phyloP scores from a whole-genome alignment of 2,329 filamentous ascomycete species.

The Fusarium nanum region DNA sequence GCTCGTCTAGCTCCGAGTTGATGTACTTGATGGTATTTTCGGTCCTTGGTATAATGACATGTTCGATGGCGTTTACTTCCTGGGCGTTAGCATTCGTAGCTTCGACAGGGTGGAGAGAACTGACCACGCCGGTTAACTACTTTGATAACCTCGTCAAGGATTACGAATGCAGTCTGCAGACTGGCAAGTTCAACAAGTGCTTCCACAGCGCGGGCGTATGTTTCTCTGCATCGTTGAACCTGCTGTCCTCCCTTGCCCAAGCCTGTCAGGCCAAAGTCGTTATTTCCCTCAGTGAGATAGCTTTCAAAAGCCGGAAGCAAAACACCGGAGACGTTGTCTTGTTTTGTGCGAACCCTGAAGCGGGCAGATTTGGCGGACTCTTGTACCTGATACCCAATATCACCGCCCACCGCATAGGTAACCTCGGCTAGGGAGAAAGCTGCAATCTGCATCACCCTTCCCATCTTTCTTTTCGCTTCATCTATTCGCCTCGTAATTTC shows the following conservation, averaged over 20 bases:
- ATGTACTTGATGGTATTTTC: slow-evolving; percentile 99
- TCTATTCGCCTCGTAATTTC: slow-evolving; percentile 98
- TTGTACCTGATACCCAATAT: slow-evolving; percentile 97
- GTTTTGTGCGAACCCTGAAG: slow-evolving; percentile 92
- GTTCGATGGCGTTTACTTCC: slow-evolving; percentile 91
- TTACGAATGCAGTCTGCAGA: slow-evolving; percentile 96
- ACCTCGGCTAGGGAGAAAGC: slow-evolving; percentile 98
- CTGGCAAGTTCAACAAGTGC: slow-evolving; percentile 94
- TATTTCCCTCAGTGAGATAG: slow-evolving; percentile 87
- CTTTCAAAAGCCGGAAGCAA: slow-evolving; percentile 94
- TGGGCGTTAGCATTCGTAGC: slow-evolving; percentile 10
- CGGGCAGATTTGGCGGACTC: slow-evolving; percentile 93
- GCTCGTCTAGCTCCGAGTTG: slow-evolving; percentile 96
- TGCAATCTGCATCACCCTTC: slow-evolving; percentile 98
- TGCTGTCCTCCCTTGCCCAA: slow-evolving; percentile 97
- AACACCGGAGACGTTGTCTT: slow-evolving; percentile 98
- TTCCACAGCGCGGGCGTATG: slow-evolving; percentile 94
- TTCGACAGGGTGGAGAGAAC: neutral
- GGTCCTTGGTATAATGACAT: slow-evolving; percentile 96
- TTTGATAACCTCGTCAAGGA: slow-evolving; percentile 98
- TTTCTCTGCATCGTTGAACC: slow-evolving; percentile 93
- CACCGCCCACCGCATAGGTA: slow-evolving; percentile 94
- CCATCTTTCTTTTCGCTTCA: slow-evolving; percentile 99
- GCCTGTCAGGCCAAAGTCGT: slow-evolving; percentile 95
- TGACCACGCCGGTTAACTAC: slow-evolving; percentile 94